Evolutionary conservation across 305 asterid species (phyloP), one percentile per base, ranked within the genome.

Genomic region (Coffea humblotiana): DNA sequence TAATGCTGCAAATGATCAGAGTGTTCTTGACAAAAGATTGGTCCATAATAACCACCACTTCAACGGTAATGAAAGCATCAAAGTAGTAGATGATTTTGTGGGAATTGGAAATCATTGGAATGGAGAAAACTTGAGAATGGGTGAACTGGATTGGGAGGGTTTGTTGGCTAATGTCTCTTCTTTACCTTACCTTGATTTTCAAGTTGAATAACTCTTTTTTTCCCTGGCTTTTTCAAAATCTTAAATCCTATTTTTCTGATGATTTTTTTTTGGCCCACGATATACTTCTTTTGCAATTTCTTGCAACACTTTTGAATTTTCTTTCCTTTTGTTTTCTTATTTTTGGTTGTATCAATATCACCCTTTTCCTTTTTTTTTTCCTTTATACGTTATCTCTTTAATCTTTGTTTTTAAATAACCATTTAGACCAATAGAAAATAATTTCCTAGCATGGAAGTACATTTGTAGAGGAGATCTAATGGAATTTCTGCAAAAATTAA

Each of bases 101-200:
- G 95, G 91, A 54, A 82, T 64, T 88, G 97, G 88, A 48, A 88
- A 88, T 88, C 90, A 90, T 88, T 93, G 97, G 98, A 83, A 82
- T 61, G 96, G 91, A 86, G 96, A 89, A 88, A 86, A 83, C 88
- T 89, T 92, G 83, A 90, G 89, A 81, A 83, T 87, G 86, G 98
- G 98, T 66, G 98, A 95, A 88, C 85, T 92, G 84, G 97, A 95
- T 89, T 95, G 96, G 99, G 98, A 95, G 85, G 95, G 93, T 91
- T 95, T 93, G 94, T 90, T 95, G 94, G 99, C 98, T 64, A 95
- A 93, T 84, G 93, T 91, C 75, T 86, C 98, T 84, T 91, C 99
- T 72, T 87, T 91, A 90, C 92, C 98, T 87, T 93, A 87, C 89
- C 92, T 95, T 86, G 98, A 92, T 88, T 95, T 91, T 85, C 97